Conservation (phyloP, 371 early-diverging fungal genomes). For the Rhizopus sp. region DNA sequence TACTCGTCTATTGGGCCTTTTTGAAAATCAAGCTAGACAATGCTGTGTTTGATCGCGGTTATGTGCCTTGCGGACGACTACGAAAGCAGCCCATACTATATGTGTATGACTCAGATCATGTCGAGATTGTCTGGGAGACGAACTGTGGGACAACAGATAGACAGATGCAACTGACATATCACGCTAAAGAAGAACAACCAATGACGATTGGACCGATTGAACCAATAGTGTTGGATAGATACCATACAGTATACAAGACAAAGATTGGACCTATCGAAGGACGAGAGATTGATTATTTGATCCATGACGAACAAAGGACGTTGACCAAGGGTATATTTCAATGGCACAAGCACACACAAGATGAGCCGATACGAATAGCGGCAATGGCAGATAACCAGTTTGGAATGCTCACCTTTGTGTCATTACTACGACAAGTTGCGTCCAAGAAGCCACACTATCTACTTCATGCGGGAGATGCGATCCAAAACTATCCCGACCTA, state of each 20-base stretch:
- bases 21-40: constrained; percentile 56
- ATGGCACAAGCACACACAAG: constrained; percentile 26
- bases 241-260: constrained; percentile 55
- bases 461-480: constrained; percentile 70
- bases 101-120: constrained; percentile 52
- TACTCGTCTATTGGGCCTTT: constrained; percentile 38
- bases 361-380: constrained; percentile 53
- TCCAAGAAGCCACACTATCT: constrained; percentile 50
- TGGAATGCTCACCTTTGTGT: constrained; percentile 52
- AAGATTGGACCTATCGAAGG: constrained; percentile 45
- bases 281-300: constrained; percentile 15
- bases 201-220: constrained; percentile 21
- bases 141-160: constrained; percentile 48
- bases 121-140: constrained; percentile 65
- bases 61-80: constrained; percentile 50
- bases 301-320: constrained; percentile 14
- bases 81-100: constrained; percentile 60
- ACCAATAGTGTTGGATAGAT: constrained; percentile 38
- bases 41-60: constrained; percentile 52
- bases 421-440: constrained; percentile 48
- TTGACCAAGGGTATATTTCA: constrained; percentile 29
- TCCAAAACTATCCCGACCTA: constrained; percentile 57
- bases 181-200: constrained; percentile 2
- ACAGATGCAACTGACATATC: constrained; percentile 45
- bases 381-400: constrained; percentile 67